These are phyloP conservation scores for Cladosporium velox DNA, from an alignment of 2,329 filamentous ascomycete genomes.

Conservation along the genomic window DNA sequence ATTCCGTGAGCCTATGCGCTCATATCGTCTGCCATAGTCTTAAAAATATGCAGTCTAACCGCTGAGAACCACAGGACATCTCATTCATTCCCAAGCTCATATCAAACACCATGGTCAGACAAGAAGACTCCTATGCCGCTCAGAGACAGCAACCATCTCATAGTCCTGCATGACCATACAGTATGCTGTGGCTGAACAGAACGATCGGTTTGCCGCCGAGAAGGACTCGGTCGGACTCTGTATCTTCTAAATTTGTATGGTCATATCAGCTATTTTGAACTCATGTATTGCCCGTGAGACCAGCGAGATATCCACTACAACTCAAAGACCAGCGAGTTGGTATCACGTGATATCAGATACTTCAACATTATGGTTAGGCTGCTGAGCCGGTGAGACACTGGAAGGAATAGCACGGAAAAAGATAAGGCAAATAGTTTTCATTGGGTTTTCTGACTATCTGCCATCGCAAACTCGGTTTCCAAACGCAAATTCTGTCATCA, in stretches of 20 bases:
- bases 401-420: background rate
- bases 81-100: too few species aligned
- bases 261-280: background rate
- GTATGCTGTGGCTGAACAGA: background rate
- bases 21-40: too few species aligned
- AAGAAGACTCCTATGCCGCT: background rate
- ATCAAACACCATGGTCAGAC: too few species aligned
- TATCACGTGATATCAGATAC: background rate
- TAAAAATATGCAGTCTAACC: too few species aligned
- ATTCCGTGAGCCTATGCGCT: too few species aligned
- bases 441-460: slow-evolving; percentile 1
- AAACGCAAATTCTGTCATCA: background rate
- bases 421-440: background rate
- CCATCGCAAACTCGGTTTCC: background rate
- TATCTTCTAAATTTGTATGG: background rate
- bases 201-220: background rate
- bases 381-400: background rate
- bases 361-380: background rate
- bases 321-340: background rate
- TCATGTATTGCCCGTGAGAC: background rate
- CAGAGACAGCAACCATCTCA: background rate
- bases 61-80: too few species aligned
- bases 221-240: background rate
- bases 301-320: background rate
- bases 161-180: background rate